Conservation (phyloP, 2,329 filamentous ascomycete genomes). For the Aspergillus fumigatiaffinis region DNA sequence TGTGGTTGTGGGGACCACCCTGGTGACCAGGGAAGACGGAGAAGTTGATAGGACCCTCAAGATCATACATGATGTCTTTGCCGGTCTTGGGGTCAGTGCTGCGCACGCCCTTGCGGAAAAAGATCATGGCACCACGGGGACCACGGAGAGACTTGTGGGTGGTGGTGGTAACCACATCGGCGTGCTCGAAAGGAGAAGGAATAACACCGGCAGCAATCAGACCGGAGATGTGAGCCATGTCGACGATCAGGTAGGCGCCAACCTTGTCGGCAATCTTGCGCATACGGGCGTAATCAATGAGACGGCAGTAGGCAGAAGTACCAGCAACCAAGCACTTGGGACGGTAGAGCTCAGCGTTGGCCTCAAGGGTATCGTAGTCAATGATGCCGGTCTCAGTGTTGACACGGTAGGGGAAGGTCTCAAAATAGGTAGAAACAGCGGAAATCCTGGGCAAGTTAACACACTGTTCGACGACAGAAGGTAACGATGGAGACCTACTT, state of each 20-base stretch:
- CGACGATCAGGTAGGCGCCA: constrained; percentile 86
- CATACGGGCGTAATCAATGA: constrained; percentile 94
- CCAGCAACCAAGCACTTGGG: constrained; percentile 95
- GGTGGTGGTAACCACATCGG: constrained; percentile 95
- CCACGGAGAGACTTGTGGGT: constrained; percentile 97
- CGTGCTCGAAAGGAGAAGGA: constrained; percentile 80
- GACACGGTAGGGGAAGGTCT: constrained; percentile 91
- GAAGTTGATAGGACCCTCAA: constrained; percentile 89
- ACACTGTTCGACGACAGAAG: not conserved
- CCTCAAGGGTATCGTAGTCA: constrained; percentile 88
- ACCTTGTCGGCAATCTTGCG: constrained; percentile 86
- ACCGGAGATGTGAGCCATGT: constrained; percentile 97
- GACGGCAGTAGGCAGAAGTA: constrained; percentile 89
- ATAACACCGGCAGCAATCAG: constrained; percentile 88
- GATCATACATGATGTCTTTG: constrained; percentile 79
- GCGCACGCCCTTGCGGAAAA: constrained; percentile 90
- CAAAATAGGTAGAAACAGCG: constrained; percentile 98
- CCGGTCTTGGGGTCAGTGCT: constrained; percentile 80
- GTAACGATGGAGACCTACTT: constrained; percentile 53
- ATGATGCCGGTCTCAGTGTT: constrained; percentile 89
- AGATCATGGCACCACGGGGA: constrained; percentile 95
- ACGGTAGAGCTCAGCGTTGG: constrained; percentile 81
- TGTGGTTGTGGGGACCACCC: constrained; percentile 98
- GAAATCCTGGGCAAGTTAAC: constrained; percentile 62
- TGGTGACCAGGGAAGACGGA: constrained; percentile 98